phyloP scores from a whole-genome alignment of 2,329 filamentous ascomycete species.

The Incumbomyces lentus region DNA sequence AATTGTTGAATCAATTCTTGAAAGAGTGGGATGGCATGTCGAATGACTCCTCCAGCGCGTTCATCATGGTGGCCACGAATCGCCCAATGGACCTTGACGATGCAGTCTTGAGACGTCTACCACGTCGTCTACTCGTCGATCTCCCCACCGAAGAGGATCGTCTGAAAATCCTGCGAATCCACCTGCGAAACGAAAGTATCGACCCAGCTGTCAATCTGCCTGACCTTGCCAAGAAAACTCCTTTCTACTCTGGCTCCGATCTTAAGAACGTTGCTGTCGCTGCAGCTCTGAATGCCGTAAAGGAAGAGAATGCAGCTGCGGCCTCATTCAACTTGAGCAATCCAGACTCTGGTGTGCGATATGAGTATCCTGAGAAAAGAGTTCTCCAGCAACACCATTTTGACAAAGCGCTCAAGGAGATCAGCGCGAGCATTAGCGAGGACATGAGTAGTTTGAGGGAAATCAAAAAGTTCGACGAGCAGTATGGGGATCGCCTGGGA shows the following conservation, averaged over 20 bases:
- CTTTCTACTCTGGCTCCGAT: slow-evolving; percentile 43
- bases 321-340: slow-evolving; percentile 10
- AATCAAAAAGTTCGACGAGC: slow-evolving; percentile 91
- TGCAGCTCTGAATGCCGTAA: slow-evolving; percentile 40
- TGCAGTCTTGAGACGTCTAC: slow-evolving; percentile 41
- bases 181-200: slow-evolving; percentile 38
- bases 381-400: slow-evolving; percentile 63
- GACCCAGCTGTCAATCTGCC: slow-evolving; percentile 33
- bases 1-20: slow-evolving; percentile 93
- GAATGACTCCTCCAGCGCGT: slow-evolving; percentile 55
- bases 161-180: slow-evolving; percentile 38
- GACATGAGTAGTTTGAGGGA: slow-evolving; percentile 80
- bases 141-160: slow-evolving; percentile 38
- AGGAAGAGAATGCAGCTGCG: slow-evolving; percentile 34
- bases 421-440: slow-evolving; percentile 83
- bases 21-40: slow-evolving; percentile 95
- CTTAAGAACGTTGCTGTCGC: slow-evolving; percentile 42
- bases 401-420: slow-evolving; percentile 73
- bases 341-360: slow-evolving; percentile 22
- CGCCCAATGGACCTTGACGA: slow-evolving; percentile 83
- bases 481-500: slow-evolving; percentile 73
- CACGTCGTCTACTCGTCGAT: slow-evolving; percentile 39
- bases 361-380: slow-evolving; percentile 59
- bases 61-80: slow-evolving; percentile 98
- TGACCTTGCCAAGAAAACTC: slow-evolving; percentile 35